These are phyloP conservation scores for Schwanniomyces pseudopolymorphus DNA, from an alignment of 805 yeast genomes.

Conservation along the genomic window DNA sequence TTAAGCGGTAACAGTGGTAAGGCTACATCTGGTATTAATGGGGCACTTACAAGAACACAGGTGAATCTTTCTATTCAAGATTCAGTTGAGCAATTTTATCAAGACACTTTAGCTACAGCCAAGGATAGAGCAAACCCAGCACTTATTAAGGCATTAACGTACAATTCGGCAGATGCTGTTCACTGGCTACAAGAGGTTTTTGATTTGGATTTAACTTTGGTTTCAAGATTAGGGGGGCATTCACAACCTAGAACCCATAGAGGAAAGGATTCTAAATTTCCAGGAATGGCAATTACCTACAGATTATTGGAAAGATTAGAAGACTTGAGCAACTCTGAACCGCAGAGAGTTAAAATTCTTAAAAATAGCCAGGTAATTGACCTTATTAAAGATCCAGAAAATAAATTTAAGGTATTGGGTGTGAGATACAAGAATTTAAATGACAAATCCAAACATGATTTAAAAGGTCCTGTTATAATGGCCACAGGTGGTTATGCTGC, in stretches of 20 bases:
- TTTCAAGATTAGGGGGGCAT: conserved; percentile 82
- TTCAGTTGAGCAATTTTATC: conserved; percentile 54
- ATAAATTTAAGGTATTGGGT: conserved; percentile 22
- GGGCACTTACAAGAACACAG: conserved; percentile 69
- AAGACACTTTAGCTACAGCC: conserved; percentile 70
- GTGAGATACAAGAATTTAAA: conserved; percentile 34
- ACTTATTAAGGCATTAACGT: conserved; percentile 58
- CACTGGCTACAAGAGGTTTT: conserved; percentile 71
- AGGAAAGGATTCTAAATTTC: conserved; percentile 64
- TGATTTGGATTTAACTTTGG: conserved; percentile 60
- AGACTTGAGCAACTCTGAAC: conserved; percentile 43
- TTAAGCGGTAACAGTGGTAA: conserved; percentile 66
- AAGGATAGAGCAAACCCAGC: conserved; percentile 56
- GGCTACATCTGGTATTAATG: conserved; percentile 70
- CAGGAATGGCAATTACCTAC: conserved; percentile 66
- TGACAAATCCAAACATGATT: conserved; percentile 27
- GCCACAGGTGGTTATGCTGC: conserved; percentile 72
- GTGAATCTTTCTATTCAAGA: conserved; percentile 49
- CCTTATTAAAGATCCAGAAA: conserved; percentile 32
- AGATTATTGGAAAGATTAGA: conserved; percentile 52
- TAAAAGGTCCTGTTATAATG: conserved; percentile 58
- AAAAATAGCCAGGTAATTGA: conserved; percentile 44
- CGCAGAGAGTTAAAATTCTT: conserved; percentile 41
- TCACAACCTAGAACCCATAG: conserved; percentile 79
- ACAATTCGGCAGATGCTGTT: conserved; percentile 65